These are phyloP conservation scores for Eutrema heterophyllum DNA, from an alignment of 345 rosid species.

Conservation along the genomic window DNA sequence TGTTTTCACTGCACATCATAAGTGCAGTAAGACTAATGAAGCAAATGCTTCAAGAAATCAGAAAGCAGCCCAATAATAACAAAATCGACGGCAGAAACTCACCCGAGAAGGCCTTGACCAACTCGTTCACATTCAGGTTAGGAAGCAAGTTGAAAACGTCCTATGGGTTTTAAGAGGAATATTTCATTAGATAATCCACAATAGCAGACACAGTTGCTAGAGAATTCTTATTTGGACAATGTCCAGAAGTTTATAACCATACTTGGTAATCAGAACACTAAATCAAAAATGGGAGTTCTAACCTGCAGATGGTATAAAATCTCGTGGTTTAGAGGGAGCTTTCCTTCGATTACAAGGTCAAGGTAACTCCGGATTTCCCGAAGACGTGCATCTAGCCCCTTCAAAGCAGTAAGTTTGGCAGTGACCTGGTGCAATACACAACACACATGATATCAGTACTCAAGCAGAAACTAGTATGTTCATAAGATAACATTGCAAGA, in stretches of 20 bases:
- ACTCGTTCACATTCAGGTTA: constrained; percentile 65
- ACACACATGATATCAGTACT: not conserved
- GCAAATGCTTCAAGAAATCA: not conserved
- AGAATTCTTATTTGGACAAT: not conserved
- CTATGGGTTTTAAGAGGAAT: constrained; percentile 26
- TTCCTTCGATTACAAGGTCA: constrained; percentile 76
- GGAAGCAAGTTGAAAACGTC: constrained; percentile 95
- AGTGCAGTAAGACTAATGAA: constrained; percentile 8
- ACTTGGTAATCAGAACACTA: not conserved
- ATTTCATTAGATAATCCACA: not conserved
- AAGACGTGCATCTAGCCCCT: constrained; percentile 76
- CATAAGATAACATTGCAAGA: not conserved
- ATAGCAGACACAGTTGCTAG: not conserved
- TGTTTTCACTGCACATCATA: constrained; percentile 61
- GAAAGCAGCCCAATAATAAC: not conserved
- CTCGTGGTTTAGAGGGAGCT: constrained; percentile 82
- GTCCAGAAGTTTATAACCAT: not conserved
- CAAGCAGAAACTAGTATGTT: not conserved
- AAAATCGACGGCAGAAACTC: constrained; percentile 5
- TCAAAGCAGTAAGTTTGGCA: constrained; percentile 71
- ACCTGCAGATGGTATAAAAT: constrained; percentile 87
- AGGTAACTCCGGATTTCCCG: constrained; percentile 68
- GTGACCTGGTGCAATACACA: constrained; percentile 44
- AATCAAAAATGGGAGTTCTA: not conserved
- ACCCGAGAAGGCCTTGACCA: constrained; percentile 87